These are phyloP conservation scores for Gamarada debralockiae DNA, from an alignment of 495 filamentous ascomycete species.

Conservation along the genomic window DNA sequence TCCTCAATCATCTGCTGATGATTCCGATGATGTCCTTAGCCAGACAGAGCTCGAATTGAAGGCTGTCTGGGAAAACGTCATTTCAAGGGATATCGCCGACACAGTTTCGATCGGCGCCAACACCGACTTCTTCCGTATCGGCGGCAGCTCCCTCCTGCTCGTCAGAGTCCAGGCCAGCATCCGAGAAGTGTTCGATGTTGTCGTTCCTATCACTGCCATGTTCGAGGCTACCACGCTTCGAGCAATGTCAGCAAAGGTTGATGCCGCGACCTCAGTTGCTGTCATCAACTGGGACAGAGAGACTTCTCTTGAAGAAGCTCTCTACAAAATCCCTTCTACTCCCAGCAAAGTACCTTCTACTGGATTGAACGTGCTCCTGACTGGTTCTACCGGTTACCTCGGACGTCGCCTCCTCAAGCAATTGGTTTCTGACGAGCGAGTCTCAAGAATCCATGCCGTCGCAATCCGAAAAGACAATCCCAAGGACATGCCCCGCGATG, in stretches of 20 bases:
- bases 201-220: slow-evolving; percentile 1
- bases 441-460: slow-evolving; percentile 2
- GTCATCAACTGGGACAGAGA: slow-evolving; percentile 10
- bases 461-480: not conserved
- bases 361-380: slow-evolving; percentile 21
- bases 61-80: slow-evolving; percentile 27
- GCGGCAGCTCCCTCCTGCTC: slow-evolving; percentile 34
- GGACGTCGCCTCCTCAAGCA: slow-evolving; percentile 14
- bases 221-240: slow-evolving; percentile 8
- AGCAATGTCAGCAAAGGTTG: slow-evolving; percentile 1
- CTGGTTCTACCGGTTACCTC: slow-evolving; percentile 31
- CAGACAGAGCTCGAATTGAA: slow-evolving; percentile 23
- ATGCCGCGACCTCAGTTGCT: not conserved
- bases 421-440: slow-evolving; percentile 2
- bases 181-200: slow-evolving; percentile 1
- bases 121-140: slow-evolving; percentile 36
- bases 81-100: slow-evolving; percentile 6
- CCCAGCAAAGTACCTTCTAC: not conserved
- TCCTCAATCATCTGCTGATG: not conserved
- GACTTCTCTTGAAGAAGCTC: not conserved
- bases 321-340: not conserved
- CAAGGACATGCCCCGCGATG: not conserved
- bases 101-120: not conserved
- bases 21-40: not conserved
- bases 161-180: slow-evolving; percentile 24